Percentiles rank a stretch among this genome's conserved stretches.
phyloP scores from a whole-genome alignment of 2,329 filamentous ascomycete species.

The Colletotrichum lini region DNA sequence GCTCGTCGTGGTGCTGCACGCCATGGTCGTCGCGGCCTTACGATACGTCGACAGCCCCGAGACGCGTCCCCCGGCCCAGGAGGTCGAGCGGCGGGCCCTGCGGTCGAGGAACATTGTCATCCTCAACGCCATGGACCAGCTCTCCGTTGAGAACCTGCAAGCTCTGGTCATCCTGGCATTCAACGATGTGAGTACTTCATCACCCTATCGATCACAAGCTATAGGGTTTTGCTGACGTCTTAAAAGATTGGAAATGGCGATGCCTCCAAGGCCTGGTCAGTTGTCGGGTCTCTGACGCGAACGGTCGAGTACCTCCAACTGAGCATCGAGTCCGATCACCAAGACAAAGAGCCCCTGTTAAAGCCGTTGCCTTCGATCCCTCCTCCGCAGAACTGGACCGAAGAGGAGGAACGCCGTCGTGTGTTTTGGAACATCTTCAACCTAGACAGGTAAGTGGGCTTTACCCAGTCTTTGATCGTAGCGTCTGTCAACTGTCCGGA shows the following conservation, averaged over 20 bases:
- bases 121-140: conserved; percentile 50
- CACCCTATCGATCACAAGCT: background rate
- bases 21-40: conserved; percentile 51
- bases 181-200: conserved; percentile 49
- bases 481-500: background rate
- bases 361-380: conserved; percentile 48
- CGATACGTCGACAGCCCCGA: conserved; percentile 48
- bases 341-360: conserved; percentile 40
- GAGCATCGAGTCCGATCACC: conserved; percentile 42
- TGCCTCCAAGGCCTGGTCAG: conserved; percentile 29
- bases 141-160: conserved; percentile 55
- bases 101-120: conserved; percentile 47
- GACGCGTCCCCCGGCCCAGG: conserved; percentile 43
- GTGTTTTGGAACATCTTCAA: conserved; percentile 54
- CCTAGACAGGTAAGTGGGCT: conserved; percentile 47
- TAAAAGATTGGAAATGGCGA: conserved; percentile 43
- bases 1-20: conserved; percentile 53
- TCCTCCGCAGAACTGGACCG: conserved; percentile 50
- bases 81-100: conserved; percentile 37
- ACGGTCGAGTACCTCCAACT: conserved; percentile 43
- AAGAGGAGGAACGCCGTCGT: conserved; percentile 51
- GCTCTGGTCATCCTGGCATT: conserved; percentile 56
- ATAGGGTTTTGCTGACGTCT: background rate
- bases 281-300: conserved; percentile 41
- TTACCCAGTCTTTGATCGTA: too few relatives aligned